A percentile compares a stretch with the other conserved stretches of the same genome.
Evolutionary conservation across 768 basidiomycete genomes (phyloP).

Genomic region (Trametes villosa): DNA sequence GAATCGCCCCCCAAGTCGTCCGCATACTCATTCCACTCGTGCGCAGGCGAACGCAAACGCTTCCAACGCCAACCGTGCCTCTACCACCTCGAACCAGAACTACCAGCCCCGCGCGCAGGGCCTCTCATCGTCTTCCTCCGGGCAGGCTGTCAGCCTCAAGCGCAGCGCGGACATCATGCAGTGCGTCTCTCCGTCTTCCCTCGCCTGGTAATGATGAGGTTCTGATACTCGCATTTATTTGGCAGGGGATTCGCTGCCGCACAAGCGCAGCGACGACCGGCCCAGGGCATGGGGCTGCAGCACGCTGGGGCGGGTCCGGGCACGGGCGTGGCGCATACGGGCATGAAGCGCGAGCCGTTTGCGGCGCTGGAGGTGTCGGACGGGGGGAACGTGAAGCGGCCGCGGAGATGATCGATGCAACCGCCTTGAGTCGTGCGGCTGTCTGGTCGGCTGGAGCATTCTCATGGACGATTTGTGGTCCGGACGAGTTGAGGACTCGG

Average conservation of each 20-base stretch:
- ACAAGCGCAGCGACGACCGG: slow-evolving; percentile 17
- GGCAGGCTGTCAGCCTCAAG: slow-evolving; percentile 18
- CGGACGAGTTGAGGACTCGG: no score
- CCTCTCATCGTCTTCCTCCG: no score
- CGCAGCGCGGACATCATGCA: slow-evolving; percentile 28
- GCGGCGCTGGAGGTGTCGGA: slow-evolving; percentile 21
- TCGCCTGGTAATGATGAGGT: no score
- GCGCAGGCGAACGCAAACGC: background rate
- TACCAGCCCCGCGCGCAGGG: no score
- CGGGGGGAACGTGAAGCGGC: slow-evolving; percentile 23
- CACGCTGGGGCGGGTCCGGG: slow-evolving; percentile 1
- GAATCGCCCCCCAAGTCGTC: no score
- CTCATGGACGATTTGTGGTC: no score
- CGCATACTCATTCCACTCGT: background rate
- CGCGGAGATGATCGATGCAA: slow-evolving; percentile 9
- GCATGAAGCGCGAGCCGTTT: slow-evolving; percentile 22
- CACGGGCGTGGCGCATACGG: background rate
- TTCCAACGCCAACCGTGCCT: background rate
- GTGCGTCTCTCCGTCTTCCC: slow-evolving; percentile 14
- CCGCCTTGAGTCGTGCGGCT: background rate
- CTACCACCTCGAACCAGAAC: no score
- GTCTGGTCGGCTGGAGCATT: background rate
- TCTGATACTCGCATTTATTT: no score
- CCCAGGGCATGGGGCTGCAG: slow-evolving; percentile 27
- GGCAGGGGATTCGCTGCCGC: slow-evolving; percentile 2